Base-by-base conservation (phyloP, 2,329 filamentous ascomycete species). In the Xylaria sp. region DNA sequence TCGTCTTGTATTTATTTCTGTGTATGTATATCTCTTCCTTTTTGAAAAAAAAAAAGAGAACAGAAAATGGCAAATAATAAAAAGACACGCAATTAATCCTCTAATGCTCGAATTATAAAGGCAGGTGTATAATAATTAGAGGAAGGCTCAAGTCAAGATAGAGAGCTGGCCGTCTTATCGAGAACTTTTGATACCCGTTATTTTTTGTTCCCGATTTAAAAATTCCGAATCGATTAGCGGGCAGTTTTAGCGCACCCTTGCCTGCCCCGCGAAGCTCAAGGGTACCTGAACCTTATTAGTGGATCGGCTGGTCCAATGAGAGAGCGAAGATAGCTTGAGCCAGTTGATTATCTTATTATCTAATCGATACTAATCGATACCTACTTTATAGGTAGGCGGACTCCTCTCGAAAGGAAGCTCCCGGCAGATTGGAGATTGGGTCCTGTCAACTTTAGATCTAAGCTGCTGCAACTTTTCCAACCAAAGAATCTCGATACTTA, bases 191-290 rank as follows among this genome's bases (percentile, higher is more conserved):
- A 63, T 70, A 62, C 37, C 61, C n/a, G 58, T 59, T 47, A 21
- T 64, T 73, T 72, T 65, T 71, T 65, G 27, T 40, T 53, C 48
- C 54, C 44, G 42, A 67, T 53, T 58, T 67, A 44, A 70, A 73
- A 75, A 69, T 69, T 71, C 50, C 70, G 62, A 72, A 77, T 75
- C 75, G 74, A 75, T 76, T 72, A 70, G 63, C 63, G 63, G 62
- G 60, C 62, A 47, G 25, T 65, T 59, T 69, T 69, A 66, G 63
- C 54, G 42, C 44, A 55, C 1, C 40, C 47, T 53, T 37, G 35
- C 37, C 59, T 70, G 66, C 66, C 68, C 70, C 70, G 68, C 67
- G 53, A 69, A 27, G 37, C 48, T 54, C 32, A 12, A 37, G 10
- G 35, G 21, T 58, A 57, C 35, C 21, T 27, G 29, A 9, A 48